A percentile compares a stretch with the other conserved stretches of the same genome.
phyloP scores from a whole-genome alignment of 2,329 filamentous ascomycete genomes.

The Aureobasidium mangrovei region DNA sequence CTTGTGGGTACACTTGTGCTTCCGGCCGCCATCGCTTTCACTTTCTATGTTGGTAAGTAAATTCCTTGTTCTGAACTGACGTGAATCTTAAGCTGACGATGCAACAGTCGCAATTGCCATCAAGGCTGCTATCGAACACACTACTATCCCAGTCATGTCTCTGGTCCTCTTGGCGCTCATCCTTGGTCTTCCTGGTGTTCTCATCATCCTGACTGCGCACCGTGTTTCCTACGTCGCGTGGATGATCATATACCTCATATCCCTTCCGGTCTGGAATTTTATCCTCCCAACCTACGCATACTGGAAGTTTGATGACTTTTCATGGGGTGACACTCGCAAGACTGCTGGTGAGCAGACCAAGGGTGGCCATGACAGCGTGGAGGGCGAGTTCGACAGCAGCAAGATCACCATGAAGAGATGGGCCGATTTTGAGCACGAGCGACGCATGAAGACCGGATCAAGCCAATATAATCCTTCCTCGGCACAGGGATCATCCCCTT shows the following conservation, averaged over 20 bases:
- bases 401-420: conserved; percentile 99
- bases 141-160: conserved; percentile 71
- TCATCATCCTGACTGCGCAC: conserved; percentile 90
- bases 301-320: conserved; percentile 99
- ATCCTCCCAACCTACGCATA: conserved; percentile 87
- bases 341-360: conserved; percentile 83
- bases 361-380: conserved; percentile 59
- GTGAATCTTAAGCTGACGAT: conserved; percentile 23
- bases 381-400: conserved; percentile 95
- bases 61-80: neutral
- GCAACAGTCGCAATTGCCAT: conserved; percentile 73
- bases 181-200: conserved; percentile 80
- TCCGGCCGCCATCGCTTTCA: conserved; percentile 93
- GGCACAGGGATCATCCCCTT: neutral
- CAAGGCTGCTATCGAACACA: conserved; percentile 48
- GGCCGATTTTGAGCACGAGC: conserved; percentile 81
- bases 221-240: conserved; percentile 85
- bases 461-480: neutral
- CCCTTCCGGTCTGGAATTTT: conserved; percentile 96
- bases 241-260: conserved; percentile 94
- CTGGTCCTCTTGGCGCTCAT: conserved; percentile 83
- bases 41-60: conserved; percentile 81
- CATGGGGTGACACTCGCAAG: conserved; percentile 96
- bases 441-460: conserved; percentile 17
- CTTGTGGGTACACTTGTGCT: conserved; percentile 88